Percentiles rank a stretch among this genome's conserved stretches.
phyloP scores from a whole-genome alignment of 805 yeast genomes.

The Candida morakotiae region DNA sequence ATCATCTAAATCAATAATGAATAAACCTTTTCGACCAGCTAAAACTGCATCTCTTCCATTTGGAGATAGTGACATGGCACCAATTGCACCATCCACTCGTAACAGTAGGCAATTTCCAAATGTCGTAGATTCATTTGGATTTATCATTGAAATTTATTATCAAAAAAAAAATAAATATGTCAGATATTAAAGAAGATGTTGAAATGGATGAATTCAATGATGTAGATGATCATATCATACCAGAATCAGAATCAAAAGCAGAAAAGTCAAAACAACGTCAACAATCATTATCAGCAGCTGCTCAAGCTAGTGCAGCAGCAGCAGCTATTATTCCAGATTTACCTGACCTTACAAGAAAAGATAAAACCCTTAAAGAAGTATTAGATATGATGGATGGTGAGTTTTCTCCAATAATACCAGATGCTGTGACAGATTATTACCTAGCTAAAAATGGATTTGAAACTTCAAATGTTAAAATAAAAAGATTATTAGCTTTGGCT shows the following conservation, averaged over 20 bases:
- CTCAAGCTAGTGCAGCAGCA: slow-evolving; percentile 9
- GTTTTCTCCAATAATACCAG: slow-evolving; percentile 93
- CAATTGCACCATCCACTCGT: slow-evolving; percentile 86
- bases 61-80: slow-evolving; percentile 87
- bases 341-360: slow-evolving; percentile 71
- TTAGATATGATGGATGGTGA: slow-evolving; percentile 83
- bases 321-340: slow-evolving; percentile 40
- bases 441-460: slow-evolving; percentile 81
- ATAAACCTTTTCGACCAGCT: slow-evolving; percentile 79
- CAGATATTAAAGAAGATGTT: slow-evolving; percentile 9
- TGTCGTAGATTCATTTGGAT: slow-evolving; percentile 44
- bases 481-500: slow-evolving; percentile 84
- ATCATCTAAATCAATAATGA: slow-evolving; percentile 89
- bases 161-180: slow-evolving; percentile 1
- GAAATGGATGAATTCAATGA: slow-evolving; percentile 20
- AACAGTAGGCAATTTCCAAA: slow-evolving; percentile 80
- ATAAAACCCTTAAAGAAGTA: slow-evolving; percentile 79
- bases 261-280: slow-evolving; percentile 9
- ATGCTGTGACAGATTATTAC: slow-evolving; percentile 92
- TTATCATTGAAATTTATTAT: background rate
- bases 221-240: slow-evolving; percentile 13
- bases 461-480: slow-evolving; percentile 66
- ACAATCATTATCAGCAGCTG: slow-evolving; percentile 8
- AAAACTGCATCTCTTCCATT: slow-evolving; percentile 90
- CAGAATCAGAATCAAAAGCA: slow-evolving; percentile 3